Conservation (phyloP, 805 yeast species). For the Osmozyma mogii region DNA sequence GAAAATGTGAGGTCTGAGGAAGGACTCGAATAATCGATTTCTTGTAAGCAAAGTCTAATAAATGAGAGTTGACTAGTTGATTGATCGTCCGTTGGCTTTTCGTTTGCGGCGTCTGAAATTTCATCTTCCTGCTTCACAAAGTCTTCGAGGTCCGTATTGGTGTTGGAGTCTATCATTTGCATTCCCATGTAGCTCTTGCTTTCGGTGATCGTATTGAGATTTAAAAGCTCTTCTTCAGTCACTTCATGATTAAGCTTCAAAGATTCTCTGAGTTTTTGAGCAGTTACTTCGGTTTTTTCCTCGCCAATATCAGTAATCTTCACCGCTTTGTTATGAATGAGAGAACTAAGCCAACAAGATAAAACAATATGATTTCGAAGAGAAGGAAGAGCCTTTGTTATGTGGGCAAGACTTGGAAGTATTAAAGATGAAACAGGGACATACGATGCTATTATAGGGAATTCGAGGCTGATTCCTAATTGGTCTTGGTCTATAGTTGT, state of each 20-base stretch:
- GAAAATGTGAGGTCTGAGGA: no score
- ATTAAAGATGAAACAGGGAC: conserved; percentile 16
- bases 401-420: conserved; percentile 17
- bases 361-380: conserved; percentile 26
- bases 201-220: conserved; percentile 24
- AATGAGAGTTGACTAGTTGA: no score
- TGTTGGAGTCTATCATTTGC: conserved; percentile 5
- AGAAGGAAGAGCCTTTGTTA: conserved; percentile 19
- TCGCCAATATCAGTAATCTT: background rate
- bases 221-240: conserved; percentile 31
- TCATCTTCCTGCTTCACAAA: conserved; percentile 17
- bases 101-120: conserved; percentile 5
- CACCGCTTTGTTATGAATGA: no score
- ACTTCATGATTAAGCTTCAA: conserved; percentile 28
- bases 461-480: background rate
- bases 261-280: conserved; percentile 22
- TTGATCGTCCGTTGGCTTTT: no score
- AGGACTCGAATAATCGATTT: no score
- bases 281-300: conserved; percentile 8
- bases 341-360: conserved; percentile 4
- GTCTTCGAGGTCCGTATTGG: conserved; percentile 20
- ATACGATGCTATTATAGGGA: conserved; percentile 5
- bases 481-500: conserved; percentile 3
- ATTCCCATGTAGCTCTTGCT: conserved; percentile 11
- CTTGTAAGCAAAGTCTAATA: no score